Base-by-base conservation (phyloP, 768 basidiomycete species). In the Termitomyces eurrhizus region DNA sequence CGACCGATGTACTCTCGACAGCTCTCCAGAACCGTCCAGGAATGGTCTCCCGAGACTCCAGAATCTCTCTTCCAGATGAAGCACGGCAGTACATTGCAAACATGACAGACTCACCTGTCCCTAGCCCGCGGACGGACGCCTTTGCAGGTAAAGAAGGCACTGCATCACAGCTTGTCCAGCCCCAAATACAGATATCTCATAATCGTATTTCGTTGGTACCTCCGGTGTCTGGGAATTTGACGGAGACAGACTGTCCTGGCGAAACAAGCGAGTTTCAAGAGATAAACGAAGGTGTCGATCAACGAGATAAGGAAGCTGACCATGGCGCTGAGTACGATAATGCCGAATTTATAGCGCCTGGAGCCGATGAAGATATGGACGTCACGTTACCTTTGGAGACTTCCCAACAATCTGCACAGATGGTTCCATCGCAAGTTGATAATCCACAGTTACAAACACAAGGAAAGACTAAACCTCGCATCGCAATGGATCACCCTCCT, bases 51-150 rank as follows among this genome's bases (percentile, higher is more conserved):
- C 82, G 87, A 57, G 87, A 87, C 54, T 91, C 89, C 9, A 80
- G 82, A 26, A 82, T 88, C 53, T 84, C 87, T 37, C 77, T 92
- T 41, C 88, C 91, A 1, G 89, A 92, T 57, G 92, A 93, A 70
- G 87, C 90, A 16, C 83, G 78, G 63, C 84, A 82, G 52, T 92
- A 90, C 67, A 87, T 90, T 58, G 79, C 83, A 41, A 83, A 80
- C 65, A 85, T 89, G 81, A 73, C 73, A 41, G 89, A 90, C 58
- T 87, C 85, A 5, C 86, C 89, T 3, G 68, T 75, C 8, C 73
- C 82, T 32, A 88, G 83, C 66, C 84, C 88, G 7, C 71, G 72
- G 48, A 70, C 73, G 11, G 77, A 80, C 56, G 65, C 65, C 7
- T 81, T 80, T 64, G 69, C 67, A 13, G 63, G 73, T 4, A 67